Conservation (phyloP, 129 eudicot genomes). For the Ambrosia artemisiifolia region DNA sequence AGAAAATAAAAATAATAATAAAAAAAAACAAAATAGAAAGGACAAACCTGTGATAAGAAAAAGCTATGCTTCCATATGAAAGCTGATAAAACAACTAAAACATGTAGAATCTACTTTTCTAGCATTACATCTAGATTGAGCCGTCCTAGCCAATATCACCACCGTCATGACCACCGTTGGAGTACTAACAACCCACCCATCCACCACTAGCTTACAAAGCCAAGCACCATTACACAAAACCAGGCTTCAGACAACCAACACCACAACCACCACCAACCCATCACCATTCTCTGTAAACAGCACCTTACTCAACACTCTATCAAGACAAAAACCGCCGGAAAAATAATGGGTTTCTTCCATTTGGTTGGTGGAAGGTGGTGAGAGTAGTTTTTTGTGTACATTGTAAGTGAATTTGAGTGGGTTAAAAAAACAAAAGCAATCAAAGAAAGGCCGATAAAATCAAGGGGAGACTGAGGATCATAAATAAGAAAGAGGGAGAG, state of each 20-base stretch:
- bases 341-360: conserved; percentile 11
- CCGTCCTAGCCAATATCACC: conserved; percentile 42
- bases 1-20: background rate
- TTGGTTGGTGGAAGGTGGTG: conserved; percentile 8
- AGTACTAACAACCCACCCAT: conserved; percentile 2
- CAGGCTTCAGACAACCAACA: background rate
- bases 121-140: conserved; percentile 39
- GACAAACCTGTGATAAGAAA: conserved; percentile 32
- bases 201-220: background rate
- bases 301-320: background rate
- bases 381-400: conserved; percentile 23
- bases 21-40: conserved; percentile 14
- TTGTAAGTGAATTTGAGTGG: conserved; percentile 11
- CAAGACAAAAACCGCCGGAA: background rate
- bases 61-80: conserved; percentile 29
- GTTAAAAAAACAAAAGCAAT: background rate
- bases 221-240: conserved; percentile 12
- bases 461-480: conserved; percentile 1
- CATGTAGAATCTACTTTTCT: conserved; percentile 18
- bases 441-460: conserved; percentile 19
- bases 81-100: conserved; percentile 29
- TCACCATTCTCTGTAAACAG: conserved; percentile 5
- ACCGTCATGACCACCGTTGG: background rate
- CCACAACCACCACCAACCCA: conserved; percentile 1
- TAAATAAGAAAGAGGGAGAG: background rate